Evolutionary conservation across 805 yeast species (phyloP), one percentile per base, ranked within the genome.

Genomic region (Metschnikowia lachancei): DNA sequence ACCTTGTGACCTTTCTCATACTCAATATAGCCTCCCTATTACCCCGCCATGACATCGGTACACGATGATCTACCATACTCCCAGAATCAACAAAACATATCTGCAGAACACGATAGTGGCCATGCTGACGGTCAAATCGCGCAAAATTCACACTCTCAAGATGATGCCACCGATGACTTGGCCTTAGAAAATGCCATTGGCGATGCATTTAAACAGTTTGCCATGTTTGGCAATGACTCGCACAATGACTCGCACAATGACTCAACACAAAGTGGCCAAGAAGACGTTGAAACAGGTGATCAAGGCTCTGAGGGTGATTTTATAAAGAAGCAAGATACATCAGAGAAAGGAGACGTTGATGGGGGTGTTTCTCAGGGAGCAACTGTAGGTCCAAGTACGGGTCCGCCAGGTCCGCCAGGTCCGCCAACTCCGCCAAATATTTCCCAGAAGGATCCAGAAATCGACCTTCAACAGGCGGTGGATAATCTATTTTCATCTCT

Each of bases 151-250:
- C 12, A 14, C 39, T 17, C 24, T 22, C 24, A 22, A 8, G 13
- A 29, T n/a, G 32, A 29, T 29, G 32, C 32, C 14, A 29, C 14
- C 13, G 47, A 44, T 14, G 56, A 54, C 46, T 39, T 54, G 26
- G 54, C 41, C 9, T 46, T 55, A 18, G 67, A 67, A 43, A 61
- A 60, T 36, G 72, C 72, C 30, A 67, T 70, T 35, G 74, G 71
- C 14, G 66, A 66, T 49, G 75, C 68, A 0, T 67, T 71, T 50
- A 49, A 60, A 59, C 52, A 70, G 56, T 52, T 67, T 63, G 51
- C 64, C 54, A 45, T 59, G 41, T 42, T 54, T 12, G 45, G 33
- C 14, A 16, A 22, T 22, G 24, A 22, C 8, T 4, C 8, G 24
- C 24, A 22, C 8, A 22, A 22, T 22, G 8, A 22, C 8, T 22